Base-by-base conservation (phyloP, 257 asterid genomes). In the Coffea eugenioides region DNA sequence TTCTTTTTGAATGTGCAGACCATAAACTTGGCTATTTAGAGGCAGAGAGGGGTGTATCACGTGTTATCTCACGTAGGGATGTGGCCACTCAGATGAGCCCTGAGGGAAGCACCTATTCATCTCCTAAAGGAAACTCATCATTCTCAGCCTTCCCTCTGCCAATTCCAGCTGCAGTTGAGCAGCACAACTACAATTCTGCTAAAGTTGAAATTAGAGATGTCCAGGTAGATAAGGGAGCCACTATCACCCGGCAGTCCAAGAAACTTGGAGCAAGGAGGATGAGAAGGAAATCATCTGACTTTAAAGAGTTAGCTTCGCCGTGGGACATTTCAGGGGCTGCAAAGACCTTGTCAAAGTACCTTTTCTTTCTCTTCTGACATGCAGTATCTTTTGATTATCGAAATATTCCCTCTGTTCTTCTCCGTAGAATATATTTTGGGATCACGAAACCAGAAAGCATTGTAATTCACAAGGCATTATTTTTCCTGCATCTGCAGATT, bases 61-160 rank as follows among this genome's bases (percentile, higher is more conserved):
- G 54, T 21, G 85, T 66, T 5, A 87, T 89, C 75, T 86, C 91
- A 16, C 85, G 90, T 61, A 88, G 96, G 82, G 99, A 95, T 83
- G 88, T 91, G 92, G 96, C 97, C 59, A 95, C 98, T 52, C 98
- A 95, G 82, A 95, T 95, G 98, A 95, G 97, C 88, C 93, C 97
- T 0, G 92, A 84, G 49, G 84, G 84, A 52, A 91, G 98, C 85
- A 80, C 87, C 23, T 87, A 74, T 74, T 89, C 94, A 3, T 90
- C 98, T 77, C 83, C 93, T 65, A 84, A 72, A 77, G 92, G 84
- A 64, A 82, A 90, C 74, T 45, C 85, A 65, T 88, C 93, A 0
- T 87, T 86, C 76, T 90, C 92, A 10, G 54, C 82, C 73, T 57
- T 87, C 27, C 81, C 87, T 71, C 78, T 85, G 54, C 80, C 92